phyloP scores from a whole-genome alignment of 2,329 filamentous ascomycete genomes.

The Dactylellina haptotyla region DNA sequence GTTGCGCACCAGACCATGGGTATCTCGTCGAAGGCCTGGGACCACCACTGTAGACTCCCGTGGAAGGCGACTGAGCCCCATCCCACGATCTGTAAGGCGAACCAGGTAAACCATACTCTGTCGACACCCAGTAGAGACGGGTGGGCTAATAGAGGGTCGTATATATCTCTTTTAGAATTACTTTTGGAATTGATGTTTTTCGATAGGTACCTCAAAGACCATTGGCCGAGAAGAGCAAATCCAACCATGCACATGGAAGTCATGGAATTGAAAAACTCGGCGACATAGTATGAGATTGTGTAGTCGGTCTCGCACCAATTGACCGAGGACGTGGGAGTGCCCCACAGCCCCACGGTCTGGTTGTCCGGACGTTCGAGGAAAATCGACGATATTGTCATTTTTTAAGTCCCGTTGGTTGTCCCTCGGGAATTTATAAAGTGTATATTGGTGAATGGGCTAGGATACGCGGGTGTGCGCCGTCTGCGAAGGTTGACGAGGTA shows the following conservation, averaged over 20 bases:
- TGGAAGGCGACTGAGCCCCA: conserved; percentile 52
- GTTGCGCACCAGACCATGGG: conserved; percentile 51
- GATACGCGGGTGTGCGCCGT: too few relatives aligned
- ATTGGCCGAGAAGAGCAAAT: conserved; percentile 44
- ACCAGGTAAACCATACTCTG: conserved; percentile 45
- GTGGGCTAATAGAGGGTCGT: conserved; percentile 31
- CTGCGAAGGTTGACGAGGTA: too few relatives aligned
- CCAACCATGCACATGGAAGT: conserved; percentile 43
- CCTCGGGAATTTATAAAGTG: too few relatives aligned
- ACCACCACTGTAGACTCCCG: conserved; percentile 45
- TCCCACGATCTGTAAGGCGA: conserved; percentile 42
- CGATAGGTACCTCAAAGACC: conserved; percentile 22
- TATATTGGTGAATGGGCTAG: too few relatives aligned
- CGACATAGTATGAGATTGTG: conserved; percentile 45
- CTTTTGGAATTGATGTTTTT: conserved; percentile 19
- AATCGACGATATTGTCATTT: conserved; percentile 78
- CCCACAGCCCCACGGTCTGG: conserved; percentile 81
- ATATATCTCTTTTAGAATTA: conserved; percentile 14
- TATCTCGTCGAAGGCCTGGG: conserved; percentile 49
- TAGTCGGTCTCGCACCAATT: conserved; percentile 53
- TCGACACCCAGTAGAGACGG: conserved; percentile 19
- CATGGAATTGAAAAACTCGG: conserved; percentile 49
- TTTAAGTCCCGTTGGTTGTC: background rate
- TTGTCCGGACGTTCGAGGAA: conserved; percentile 89
- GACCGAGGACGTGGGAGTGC: conserved; percentile 62